Conservation (phyloP, 1,284 basidiomycete species). For the Lentinula novae-zelandiae region DNA sequence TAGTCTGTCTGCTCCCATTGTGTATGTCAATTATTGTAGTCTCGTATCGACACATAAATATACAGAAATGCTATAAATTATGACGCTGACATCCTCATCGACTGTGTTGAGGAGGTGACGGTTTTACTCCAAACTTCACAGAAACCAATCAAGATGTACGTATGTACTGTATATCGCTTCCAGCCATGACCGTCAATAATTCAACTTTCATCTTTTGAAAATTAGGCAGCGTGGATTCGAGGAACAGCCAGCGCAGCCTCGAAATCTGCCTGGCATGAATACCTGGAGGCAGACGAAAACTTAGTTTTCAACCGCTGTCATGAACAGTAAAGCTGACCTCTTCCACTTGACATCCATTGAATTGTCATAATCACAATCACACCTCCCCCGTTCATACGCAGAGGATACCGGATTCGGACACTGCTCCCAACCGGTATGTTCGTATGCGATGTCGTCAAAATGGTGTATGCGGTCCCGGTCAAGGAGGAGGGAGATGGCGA, state of each 20-base stretch:
- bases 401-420: slow-evolving; percentile 47
- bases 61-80: too few relatives aligned
- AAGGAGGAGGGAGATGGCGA: slow-evolving; percentile 69
- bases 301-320: neutral
- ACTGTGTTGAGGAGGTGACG: too few relatives aligned
- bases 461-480: slow-evolving; percentile 65
- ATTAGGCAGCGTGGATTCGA: neutral
- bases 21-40: too few relatives aligned
- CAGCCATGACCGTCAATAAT: too few relatives aligned
- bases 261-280: slow-evolving; percentile 2
- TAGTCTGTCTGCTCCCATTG: too few relatives aligned
- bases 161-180: too few relatives aligned
- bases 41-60: too few relatives aligned
- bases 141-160: too few relatives aligned
- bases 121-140: too few relatives aligned
- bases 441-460: slow-evolving; percentile 62
- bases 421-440: slow-evolving; percentile 57
- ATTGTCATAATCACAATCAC: slow-evolving; percentile 43
- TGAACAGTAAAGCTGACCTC: neutral
- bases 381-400: slow-evolving; percentile 41
- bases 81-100: too few relatives aligned
- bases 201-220: too few relatives aligned
- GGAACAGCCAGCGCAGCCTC: neutral
- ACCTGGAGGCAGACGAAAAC: neutral
- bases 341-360: slow-evolving; percentile 33